Base-by-base conservation (phyloP, 1,139 yeast species). In the Geotrichum fermentans region DNA sequence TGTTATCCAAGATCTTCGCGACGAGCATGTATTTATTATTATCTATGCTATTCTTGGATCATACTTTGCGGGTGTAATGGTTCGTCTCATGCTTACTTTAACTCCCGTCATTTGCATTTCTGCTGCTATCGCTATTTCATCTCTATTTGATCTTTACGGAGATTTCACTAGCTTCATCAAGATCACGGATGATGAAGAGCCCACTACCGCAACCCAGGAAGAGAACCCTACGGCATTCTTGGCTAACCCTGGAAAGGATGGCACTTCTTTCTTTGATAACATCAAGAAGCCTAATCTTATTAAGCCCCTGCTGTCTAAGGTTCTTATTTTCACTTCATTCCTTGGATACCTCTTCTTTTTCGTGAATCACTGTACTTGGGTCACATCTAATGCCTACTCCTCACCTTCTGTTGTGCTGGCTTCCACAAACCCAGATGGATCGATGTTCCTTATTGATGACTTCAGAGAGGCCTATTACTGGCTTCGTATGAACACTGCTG, bases 21-120 rank as follows among this genome's bases (percentile, higher is more conserved):
- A 92, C 64, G 97, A 90, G 71, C 96, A 92, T 59, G 88, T 94
- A 33, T 94, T 92, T 67, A 81, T 92, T 55, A 84, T 92, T 61
- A 88, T 89, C 49, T 92, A 92, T 68, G 78, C 92, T 37, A 94
- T 94, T 18, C 75, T 94, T 58, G 95, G 95, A 61, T 86, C 96
- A 11, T 94, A 94, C 70, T 94, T 94, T 69, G 97, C 98, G 3
- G 99, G 99, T 65, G 99, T 94, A 51, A 94, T 94, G 99, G 95
- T 94, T 51, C 86, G 99, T 71, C 77, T 94, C 67, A 92, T 94
- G 96, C 76, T 94, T 65, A 90, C 98, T 34, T 77, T 94, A 66
- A 94, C 98, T 18, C 99, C 99, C 34, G 80, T 94, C 53, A 86
- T 92, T 52, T 92, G 98, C 76, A 95, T 92, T 45, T 74, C 92